phyloP scores from a whole-genome alignment of 1,139 yeast genomes.

The Blastobotrys capitulatus region DNA sequence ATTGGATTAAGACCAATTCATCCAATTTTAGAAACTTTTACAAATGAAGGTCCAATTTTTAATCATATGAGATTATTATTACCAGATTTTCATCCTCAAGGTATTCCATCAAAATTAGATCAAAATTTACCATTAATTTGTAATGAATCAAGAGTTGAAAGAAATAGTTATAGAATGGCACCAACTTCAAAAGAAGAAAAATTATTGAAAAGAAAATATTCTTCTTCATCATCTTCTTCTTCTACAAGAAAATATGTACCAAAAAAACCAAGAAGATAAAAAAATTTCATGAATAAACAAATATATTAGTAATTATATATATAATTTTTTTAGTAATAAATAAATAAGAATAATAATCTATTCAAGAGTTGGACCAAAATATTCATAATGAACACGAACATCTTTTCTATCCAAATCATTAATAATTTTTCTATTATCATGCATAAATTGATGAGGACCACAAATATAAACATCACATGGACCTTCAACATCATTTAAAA shows the following conservation, averaged over 20 bases:
- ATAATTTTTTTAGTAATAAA: not conserved
- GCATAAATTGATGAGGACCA: slow-evolving; percentile 24
- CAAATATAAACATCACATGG: slow-evolving; percentile 19
- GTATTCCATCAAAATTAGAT: slow-evolving; percentile 3
- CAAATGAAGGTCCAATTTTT: slow-evolving; percentile 5
- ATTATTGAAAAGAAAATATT: not conserved
- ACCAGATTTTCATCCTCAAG: slow-evolving; percentile 6
- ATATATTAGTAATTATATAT: not conserved
- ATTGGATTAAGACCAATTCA: slow-evolving; percentile 6
- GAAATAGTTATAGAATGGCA: slow-evolving; percentile 4
- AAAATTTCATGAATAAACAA: not conserved
- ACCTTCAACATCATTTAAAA: slow-evolving; percentile 10
- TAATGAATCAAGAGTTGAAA: not conserved
- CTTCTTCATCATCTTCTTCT: not conserved
- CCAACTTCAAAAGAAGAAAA: not conserved
- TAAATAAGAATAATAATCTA: slow-evolving; percentile 1
- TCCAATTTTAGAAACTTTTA: slow-evolving; percentile 4
- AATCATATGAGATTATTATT: slow-evolving; percentile 9
- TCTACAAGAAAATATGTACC: not conserved
- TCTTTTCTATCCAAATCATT: slow-evolving; percentile 10
- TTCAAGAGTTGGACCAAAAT: slow-evolving; percentile 15
- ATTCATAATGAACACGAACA: slow-evolving; percentile 13
- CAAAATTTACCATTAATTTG: slow-evolving; percentile 5
- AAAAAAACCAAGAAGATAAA: not conserved
- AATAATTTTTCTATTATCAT: slow-evolving; percentile 10